Conservation (phyloP, 2,329 filamentous ascomycete genomes). For the Alternaria triticina region DNA sequence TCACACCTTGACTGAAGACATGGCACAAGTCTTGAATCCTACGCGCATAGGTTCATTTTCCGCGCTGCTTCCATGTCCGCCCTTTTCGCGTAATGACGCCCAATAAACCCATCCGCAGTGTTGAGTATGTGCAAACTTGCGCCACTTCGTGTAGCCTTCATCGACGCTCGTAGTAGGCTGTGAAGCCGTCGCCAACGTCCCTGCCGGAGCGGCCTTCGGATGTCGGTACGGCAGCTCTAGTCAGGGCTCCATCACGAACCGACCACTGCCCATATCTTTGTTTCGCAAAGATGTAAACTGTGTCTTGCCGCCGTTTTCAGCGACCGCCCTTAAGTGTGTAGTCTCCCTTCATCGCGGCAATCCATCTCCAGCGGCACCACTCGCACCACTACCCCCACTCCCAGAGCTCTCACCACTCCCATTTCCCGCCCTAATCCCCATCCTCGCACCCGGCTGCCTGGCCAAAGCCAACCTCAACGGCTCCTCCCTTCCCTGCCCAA, state of each 20-base stretch:
- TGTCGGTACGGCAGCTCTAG: neutral
- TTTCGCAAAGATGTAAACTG: neutral
- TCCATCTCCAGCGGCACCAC: constrained; percentile 35
- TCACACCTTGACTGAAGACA: neutral
- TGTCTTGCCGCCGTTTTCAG: neutral
- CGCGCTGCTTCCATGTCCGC: neutral
- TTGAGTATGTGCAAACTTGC: neutral
- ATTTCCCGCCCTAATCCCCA: constrained; percentile 12
- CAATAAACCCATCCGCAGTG: neutral
- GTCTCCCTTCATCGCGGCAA: constrained; percentile 36
- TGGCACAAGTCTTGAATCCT: neutral
- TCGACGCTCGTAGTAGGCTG: neutral
- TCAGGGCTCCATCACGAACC: neutral
- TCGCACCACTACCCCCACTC: constrained; percentile 20
- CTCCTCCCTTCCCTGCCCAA: constrained; percentile 25
- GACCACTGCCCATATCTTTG: neutral
- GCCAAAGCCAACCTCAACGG: constrained; percentile 39
- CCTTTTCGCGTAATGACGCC: neutral
- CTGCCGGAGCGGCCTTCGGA: neutral
- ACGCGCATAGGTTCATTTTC: neutral
- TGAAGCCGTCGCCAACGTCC: neutral
- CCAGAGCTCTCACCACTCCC: constrained; percentile 10
- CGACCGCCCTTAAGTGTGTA: accelerated
- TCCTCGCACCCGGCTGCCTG: constrained; percentile 38
- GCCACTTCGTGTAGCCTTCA: neutral